A percentile compares a stretch with the other conserved stretches of the same genome.
Conservation (phyloP, 2,329 filamentous ascomycete species). For the Chaetomium sp. region DNA sequence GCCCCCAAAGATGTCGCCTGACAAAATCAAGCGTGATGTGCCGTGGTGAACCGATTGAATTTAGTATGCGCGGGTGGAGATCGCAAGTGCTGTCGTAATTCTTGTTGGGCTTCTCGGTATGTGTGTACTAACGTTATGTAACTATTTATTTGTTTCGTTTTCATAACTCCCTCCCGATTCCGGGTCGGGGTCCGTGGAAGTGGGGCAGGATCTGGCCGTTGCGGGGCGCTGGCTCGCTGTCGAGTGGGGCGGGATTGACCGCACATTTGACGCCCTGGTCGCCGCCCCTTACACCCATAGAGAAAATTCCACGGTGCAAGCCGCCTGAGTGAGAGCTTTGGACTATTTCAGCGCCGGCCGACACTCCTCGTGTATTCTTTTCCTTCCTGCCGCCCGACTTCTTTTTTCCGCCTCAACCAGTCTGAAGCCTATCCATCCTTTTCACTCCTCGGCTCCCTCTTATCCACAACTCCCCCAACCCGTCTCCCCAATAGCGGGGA, state of each 20-base stretch:
- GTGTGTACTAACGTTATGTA: too few species aligned
- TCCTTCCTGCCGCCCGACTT: neutral
- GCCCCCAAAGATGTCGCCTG: too few species aligned
- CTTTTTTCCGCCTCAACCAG: slow-evolving; percentile 7
- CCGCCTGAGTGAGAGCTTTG: neutral
- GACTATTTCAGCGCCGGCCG: slow-evolving; percentile 15
- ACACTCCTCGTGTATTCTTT: neutral
- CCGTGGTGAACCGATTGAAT: too few species aligned
- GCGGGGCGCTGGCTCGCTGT: slow-evolving; percentile 2
- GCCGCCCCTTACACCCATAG: slow-evolving; percentile 13
- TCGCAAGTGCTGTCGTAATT: too few species aligned
- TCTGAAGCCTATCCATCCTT: neutral
- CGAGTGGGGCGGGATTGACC: slow-evolving; percentile 5
- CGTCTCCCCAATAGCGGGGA: slow-evolving; percentile 1
- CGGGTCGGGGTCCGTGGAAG: neutral
- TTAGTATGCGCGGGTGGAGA: too few species aligned
- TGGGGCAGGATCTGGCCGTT: neutral
- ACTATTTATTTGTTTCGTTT: too few species aligned
- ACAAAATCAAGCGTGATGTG: too few species aligned
- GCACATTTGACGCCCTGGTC: slow-evolving; percentile 4
- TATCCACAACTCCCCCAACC: neutral
- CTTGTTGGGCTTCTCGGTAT: too few species aligned
- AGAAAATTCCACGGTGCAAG: slow-evolving; percentile 16
- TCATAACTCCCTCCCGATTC: neutral
- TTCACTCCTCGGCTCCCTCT: neutral